Evolutionary conservation across 768 basidiomycete species (phyloP), one percentile per base, ranked within the genome.

Genomic region (Boletus vinaceobasis): DNA sequence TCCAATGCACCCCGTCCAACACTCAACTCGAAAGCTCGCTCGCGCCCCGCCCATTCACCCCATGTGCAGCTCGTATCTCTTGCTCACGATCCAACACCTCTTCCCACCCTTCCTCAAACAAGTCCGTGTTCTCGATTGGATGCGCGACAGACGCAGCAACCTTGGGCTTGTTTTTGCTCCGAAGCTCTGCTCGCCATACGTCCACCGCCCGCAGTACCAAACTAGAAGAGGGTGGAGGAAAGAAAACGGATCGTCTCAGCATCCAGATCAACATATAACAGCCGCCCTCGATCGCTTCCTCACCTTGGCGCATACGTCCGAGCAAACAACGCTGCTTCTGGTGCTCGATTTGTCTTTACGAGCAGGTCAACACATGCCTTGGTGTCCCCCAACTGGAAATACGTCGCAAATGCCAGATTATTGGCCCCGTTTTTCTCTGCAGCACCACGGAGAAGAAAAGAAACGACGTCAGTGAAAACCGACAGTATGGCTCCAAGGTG

Each of bases 271-370:
- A 44, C 43, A 5, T 23, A 19, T 3, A n/a, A 21, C 31, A 2
- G 26, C 13, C 7, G 27, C 10, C 55, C 57, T 40, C 36, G 48
- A 36, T 47, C 27, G 5, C 9, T 32, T 27, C 57, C 75, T 36
- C 46, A 88, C 88, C 86, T 88, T 2, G 97, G 95, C 4, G 86
- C 84, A 73, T 98, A 98, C 9, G 94, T 96, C 53, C 97, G 82
- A 17, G 96, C 92, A 65, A 98, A 95, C 55, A 97, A 70, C 9
- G 94, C 95, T 9, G 94, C 97, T 71, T 99, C 97, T 0, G 94
- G 88, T 17, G 87, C 81, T 26, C 96, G 83, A 57, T 88, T 84
- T 4, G 97, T 98, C 66, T 86, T 84, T 45, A 88, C 73, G 27
- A 99, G 76, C 29, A 98, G 74, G 65, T 95, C 92, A 26, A 96